Evolutionary conservation across 352 stramenopile species (phyloP), one percentile per base, ranked within the genome.

Genomic region (Globisporangium spiculum): DNA sequence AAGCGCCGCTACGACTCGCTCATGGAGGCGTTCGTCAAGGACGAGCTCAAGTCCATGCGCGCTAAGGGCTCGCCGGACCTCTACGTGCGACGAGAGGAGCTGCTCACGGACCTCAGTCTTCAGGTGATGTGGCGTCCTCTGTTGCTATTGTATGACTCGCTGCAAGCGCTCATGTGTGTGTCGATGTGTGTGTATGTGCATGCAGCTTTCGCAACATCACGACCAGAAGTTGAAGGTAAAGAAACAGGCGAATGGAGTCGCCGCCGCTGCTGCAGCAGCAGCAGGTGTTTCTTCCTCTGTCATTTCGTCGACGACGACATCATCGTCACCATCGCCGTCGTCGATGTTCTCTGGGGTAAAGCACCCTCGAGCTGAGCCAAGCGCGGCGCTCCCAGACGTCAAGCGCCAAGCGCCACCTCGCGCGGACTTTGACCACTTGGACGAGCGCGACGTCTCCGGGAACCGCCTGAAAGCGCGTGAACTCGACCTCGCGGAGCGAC

Each of bases 41-140:
- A 68, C 27, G 63, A 68, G 38, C 63, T 68, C 63, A 68, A 68
- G 63, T 68, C 63, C 12, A 68, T 68, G 63, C 63, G 63, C 41
- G 63, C 63, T 20, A 68, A 68, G 55, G 63, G 63, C 26, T 68
- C 63, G 5, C 36, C 57, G 1, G 63, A 68, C 26, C 63, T 68
- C 36, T 68, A 68, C 34, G 38, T 68, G 38, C 63, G 44, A 18
- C 55, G 63, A 22, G 63, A 68, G 54, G 63, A 63, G 63, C 63
- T 68, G 41, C 63, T 68, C 27, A 63, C 63, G 26, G 63, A 68
- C 18, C 63, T 68, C 16, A 68, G 63, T 22, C 44, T 68, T 22
- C 63, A 68, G 54, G 63, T 68, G 44, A 24, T 24, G 44, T 52
- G 20, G 18, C 2, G 0, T 60, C 18, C 32, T 22, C 5, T 26